Base-by-base conservation (phyloP, 2,329 filamentous ascomycete species). In the Colletotrichum camelliae region DNA sequence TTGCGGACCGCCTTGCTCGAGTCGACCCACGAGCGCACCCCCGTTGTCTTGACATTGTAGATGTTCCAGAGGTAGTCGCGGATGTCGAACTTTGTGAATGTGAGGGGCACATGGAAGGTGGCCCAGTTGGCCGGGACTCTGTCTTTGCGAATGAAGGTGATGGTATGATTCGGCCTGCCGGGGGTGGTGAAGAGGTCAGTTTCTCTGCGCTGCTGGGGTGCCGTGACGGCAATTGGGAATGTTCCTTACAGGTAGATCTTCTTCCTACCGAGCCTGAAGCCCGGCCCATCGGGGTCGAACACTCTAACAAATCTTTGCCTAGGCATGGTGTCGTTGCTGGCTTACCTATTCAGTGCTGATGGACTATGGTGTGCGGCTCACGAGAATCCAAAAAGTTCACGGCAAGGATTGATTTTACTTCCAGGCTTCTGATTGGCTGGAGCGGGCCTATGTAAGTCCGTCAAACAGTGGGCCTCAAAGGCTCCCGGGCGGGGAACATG, bases 11-110 rank as follows among this genome's bases (percentile, higher is more conserved):
- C 89, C 18, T 86, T 85, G 76, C 83, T 91, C 83, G 92, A 89
- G 85, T 94, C 93, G 82, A 98, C 91, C 82, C 92, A 96, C 69
- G 94, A 96, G 77, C 96, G 94, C 77, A 98, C 92, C 79, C 89
- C 89, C 68, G 91, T 87, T 70, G 93, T 91, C 78, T 93, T 90
- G 77, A 98, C 93, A 76, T 91, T 89, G 89, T 99, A 99, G 58
- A 91, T 91, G 84, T 98, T 93, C 87, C 92, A 94, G 77, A 99
- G 93, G 88, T 98, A 99, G 88, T 98, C 96, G 85, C 96, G 95
- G 57, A 99, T 88, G 84, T 99, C 97, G 85, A 98, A 93, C 87
- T 99, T 99, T 89, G 95, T 98, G 89, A 98, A 96, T 80, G 91
- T 93, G 80, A 98, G 90, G 13, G 97, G 97, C 37, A 98, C 96